These are phyloP conservation scores for Grigorovia yakushimaensis DNA, from an alignment of 805 yeast genomes.

Conservation along the genomic window DNA sequence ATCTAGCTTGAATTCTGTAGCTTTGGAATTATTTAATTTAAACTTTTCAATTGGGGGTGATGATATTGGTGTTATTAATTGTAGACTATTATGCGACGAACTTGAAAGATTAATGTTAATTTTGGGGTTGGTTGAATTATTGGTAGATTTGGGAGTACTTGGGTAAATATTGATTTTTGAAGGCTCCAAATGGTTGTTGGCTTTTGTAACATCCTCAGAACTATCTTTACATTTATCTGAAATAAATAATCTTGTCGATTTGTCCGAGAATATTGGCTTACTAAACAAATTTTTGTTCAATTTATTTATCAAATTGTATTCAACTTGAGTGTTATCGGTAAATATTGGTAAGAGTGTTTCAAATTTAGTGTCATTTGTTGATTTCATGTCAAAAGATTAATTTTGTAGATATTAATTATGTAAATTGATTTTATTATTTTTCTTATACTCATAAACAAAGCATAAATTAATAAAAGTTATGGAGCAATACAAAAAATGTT, in stretches of 20 bases:
- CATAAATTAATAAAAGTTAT: no score
- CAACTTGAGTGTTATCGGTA: neutral
- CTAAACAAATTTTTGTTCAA: slow-evolving; percentile 1
- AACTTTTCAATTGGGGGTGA: neutral
- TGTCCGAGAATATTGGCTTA: neutral
- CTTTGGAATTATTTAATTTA: neutral
- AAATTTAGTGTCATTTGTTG: neutral
- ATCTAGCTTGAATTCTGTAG: neutral
- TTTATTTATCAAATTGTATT: neutral
- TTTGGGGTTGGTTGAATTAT: neutral
- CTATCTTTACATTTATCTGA: neutral
- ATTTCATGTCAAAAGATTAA: neutral
- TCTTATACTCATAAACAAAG: no score
- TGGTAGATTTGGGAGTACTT: neutral
- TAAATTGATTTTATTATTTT: no score
- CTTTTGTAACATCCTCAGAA: neutral
- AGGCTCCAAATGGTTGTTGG: neutral
- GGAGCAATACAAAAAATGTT: no score
- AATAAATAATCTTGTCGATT: neutral
- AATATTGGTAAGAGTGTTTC: slow-evolving; percentile 3
- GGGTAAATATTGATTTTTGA: neutral
- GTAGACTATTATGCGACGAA: neutral
- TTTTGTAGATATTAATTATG: neutral
- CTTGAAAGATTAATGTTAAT: neutral
- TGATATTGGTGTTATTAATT: neutral